Evolutionary conservation across 257 asterid species (phyloP), one percentile per base, ranked within the genome.

Genomic region (Solanum pimpinellifolium): DNA sequence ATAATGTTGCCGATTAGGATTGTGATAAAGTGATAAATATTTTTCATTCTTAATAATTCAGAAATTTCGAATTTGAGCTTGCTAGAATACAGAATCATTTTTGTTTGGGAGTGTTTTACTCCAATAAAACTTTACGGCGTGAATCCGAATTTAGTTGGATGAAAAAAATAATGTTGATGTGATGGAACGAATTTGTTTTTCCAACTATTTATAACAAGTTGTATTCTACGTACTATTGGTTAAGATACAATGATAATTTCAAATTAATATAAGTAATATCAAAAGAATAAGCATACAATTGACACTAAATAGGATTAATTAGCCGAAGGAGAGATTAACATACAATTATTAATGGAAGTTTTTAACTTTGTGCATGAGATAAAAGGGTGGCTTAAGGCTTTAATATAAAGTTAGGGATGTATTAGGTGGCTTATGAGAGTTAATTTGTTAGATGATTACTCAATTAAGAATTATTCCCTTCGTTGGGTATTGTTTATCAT

Each of bases 11-110:
- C 2, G 0, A 39, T 7, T 0, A 7, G 42, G 9, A 39, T 39
- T 39, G 9, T 39, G 9, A 7, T 39, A 7, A 9, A 39, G 42
- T 39, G 42, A 7, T 39, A 39, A 39, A 7, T 39, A 39, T 39
- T 39, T 39, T 39, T 7, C 9, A 39, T 39, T 0, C 42, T 39
- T 39, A 39, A 39, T 37, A 37, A 37, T 0, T 7, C 2, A 7
- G 2, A 39, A 0, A 0, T 7, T 7, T 39, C 0, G 0, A 1
- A 7, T 39, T 39, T 39, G 9, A 39, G 39, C 39, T 37, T 1
- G 7, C 39, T 37, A 37, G 1, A 37, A 1, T 6, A 37, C 7
- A 37, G 7, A 37, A 0, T 6, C 7, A 37, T 7, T 37, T 5
- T 37, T 5, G 1, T 37, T 37, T 37, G 39, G 39, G 7, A 37